Evolutionary conservation across 495 filamentous ascomycete genomes (phyloP).

Genomic region (Cercophora samala): DNA sequence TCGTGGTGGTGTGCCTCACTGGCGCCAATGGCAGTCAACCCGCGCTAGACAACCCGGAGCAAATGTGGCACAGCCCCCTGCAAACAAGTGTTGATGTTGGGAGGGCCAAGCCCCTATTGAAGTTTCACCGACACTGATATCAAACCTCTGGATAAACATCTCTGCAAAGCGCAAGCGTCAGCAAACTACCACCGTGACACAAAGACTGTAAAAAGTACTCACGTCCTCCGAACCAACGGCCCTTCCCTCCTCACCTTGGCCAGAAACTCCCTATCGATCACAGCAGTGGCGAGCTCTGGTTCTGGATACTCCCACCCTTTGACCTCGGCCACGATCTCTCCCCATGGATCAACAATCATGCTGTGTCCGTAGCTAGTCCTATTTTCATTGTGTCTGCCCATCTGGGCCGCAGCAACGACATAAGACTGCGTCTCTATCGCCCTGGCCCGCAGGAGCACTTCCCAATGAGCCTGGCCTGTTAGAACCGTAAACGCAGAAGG

Average conservation of each 20-base stretch:
- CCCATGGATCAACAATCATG: conserved; percentile 88
- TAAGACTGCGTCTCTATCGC: conserved; percentile 89
- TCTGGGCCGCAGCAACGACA: conserved; percentile 83
- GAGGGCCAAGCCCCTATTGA: background rate
- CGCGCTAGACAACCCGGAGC: background rate
- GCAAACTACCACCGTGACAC: background rate
- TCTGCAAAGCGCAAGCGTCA: conserved; percentile 5
- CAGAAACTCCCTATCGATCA: conserved; percentile 47
- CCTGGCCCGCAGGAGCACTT: conserved; percentile 67
- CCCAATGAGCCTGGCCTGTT: conserved; percentile 86
- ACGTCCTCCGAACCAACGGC: conserved; percentile 58
- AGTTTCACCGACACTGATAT: background rate
- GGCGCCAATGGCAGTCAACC: background rate
- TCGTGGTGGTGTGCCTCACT: background rate
- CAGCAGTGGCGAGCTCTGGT: conserved; percentile 46
- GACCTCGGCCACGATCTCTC: conserved; percentile 64
- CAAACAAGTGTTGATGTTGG: background rate
- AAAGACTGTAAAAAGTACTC: conserved; percentile 21
- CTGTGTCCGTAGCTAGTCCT: conserved; percentile 83
- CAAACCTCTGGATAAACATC: conserved; percentile 32
- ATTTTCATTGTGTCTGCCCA: conserved; percentile 64
- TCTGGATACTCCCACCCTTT: conserved; percentile 39
- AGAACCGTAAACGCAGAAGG: conserved; percentile 89
- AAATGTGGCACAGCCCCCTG: background rate
- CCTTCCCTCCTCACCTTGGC: conserved; percentile 55